These are phyloP conservation scores for Eucalyptus cladocalyx DNA, from an alignment of 345 rosid genomes.

Conservation along the genomic window DNA sequence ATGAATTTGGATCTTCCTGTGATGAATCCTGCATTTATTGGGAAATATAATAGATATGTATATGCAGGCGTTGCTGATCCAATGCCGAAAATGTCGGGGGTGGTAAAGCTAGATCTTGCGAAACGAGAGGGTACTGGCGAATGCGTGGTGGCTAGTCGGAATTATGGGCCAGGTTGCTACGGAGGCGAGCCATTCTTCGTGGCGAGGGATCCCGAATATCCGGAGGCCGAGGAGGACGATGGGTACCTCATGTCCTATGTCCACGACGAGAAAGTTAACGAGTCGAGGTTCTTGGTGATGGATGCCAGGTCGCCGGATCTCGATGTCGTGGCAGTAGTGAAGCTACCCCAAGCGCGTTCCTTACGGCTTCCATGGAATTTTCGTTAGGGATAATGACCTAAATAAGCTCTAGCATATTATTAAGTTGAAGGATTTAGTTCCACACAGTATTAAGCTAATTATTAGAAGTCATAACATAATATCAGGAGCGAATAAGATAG, in stretches of 20 bases:
- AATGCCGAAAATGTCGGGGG: slow-evolving; percentile 16
- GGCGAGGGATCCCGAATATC: slow-evolving; percentile 15
- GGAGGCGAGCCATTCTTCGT: slow-evolving; percentile 48
- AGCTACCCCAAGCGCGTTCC: neutral
- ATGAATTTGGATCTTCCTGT: slow-evolving; percentile 36
- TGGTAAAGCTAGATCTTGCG: neutral
- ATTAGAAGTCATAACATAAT: neutral
- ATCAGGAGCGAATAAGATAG: neutral
- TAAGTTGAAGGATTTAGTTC: neutral
- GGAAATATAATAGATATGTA: slow-evolving; percentile 14
- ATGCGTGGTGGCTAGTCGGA: slow-evolving; percentile 21
- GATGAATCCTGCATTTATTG: slow-evolving; percentile 14
- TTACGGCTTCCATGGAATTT: neutral
- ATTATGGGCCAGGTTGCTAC: slow-evolving; percentile 20
- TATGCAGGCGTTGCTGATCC: slow-evolving; percentile 37
- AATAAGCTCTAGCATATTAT: neutral
- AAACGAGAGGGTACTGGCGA: slow-evolving; percentile 11
- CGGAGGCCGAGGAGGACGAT: slow-evolving; percentile 28
- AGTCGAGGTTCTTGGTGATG: slow-evolving; percentile 37
- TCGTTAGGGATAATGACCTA: neutral
- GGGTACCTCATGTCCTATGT: slow-evolving; percentile 30
- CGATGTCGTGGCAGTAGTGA: neutral
- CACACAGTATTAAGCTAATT: neutral
- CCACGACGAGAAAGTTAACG: slow-evolving; percentile 29
- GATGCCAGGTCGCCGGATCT: slow-evolving; percentile 25